Evolutionary conservation across 148 eudicot genomes (phyloP).

Genomic region (Chenopodium quinoa): DNA sequence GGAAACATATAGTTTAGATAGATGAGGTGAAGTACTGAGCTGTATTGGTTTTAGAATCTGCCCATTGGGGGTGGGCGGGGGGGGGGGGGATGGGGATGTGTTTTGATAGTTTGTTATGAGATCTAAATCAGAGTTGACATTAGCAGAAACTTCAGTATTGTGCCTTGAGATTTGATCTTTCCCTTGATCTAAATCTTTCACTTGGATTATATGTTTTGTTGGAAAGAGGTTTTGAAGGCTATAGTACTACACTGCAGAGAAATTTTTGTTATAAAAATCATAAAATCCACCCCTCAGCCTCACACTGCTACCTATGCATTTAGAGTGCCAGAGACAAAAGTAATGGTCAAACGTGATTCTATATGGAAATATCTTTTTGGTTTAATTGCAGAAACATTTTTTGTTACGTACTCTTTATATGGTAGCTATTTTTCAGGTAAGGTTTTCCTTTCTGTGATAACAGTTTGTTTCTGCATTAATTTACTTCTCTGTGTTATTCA

Average conservation of each 20-base stretch:
- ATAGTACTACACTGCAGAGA: neutral
- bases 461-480: slow-evolving; percentile 12
- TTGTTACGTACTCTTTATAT: neutral
- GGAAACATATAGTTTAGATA: neutral
- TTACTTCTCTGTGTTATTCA: slow-evolving; percentile 32
- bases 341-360: neutral
- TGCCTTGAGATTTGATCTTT: too few species aligned
- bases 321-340: too few species aligned
- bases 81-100: too few species aligned
- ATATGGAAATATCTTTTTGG: neutral
- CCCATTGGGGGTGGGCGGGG: too few species aligned
- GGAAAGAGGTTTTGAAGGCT: neutral
- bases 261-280: neutral
- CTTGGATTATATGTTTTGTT: neutral
- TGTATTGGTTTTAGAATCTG: too few species aligned
- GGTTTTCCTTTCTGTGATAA: neutral
- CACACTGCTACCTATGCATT: neutral
- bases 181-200: too few species aligned
- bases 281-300: neutral
- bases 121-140: too few species aligned
- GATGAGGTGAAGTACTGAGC: neutral
- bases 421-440: neutral
- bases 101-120: too few species aligned
- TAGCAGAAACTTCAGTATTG: too few species aligned
- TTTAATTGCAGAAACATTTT: neutral